A percentile compares a stretch with the other conserved stretches of the same genome.
Conservation (phyloP, 805 yeast species). For the Brettanomyces sp. region DNA sequence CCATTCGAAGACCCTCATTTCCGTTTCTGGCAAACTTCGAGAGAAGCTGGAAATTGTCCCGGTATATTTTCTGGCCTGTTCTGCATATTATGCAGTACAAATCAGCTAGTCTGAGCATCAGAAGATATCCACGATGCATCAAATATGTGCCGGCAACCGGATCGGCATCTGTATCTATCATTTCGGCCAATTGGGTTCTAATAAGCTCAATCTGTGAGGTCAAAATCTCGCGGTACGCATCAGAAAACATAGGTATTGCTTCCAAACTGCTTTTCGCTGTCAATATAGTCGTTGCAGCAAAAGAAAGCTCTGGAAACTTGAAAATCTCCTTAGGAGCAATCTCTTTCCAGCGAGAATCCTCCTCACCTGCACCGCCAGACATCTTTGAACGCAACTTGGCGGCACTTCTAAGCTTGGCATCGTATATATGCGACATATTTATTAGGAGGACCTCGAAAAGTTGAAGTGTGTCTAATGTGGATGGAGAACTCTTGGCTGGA, state of each 20-base stretch:
- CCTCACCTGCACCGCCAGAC: not conserved
- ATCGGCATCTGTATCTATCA: not conserved
- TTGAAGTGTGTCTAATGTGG: conserved; percentile 14
- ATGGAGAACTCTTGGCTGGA: conserved; percentile 13
- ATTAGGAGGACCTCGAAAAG: conserved; percentile 19
- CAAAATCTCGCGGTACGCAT: not conserved
- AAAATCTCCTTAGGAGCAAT: conserved; percentile 2
- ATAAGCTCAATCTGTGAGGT: not conserved
- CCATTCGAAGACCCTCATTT: conserved; percentile 15
- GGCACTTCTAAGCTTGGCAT: conserved; percentile 19
- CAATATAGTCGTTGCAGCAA: not conserved
- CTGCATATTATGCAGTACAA: conserved; percentile 36
- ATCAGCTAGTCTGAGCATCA: conserved; percentile 40
- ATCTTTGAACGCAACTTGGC: not conserved
- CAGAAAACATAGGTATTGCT: not conserved
- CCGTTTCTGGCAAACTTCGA: conserved; percentile 26
- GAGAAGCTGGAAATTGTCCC: conserved; percentile 36
- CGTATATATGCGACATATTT: conserved; percentile 20
- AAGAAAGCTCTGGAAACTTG: not conserved
- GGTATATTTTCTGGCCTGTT: conserved; percentile 37
- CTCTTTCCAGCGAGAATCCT: conserved; percentile 8
- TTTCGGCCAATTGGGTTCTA: not conserved
- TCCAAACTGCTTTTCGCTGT: not conserved
- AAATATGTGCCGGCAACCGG: conserved; percentile 10
- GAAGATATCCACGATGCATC: conserved; percentile 32